These are phyloP conservation scores for Eucalyptus sp. DNA, from an alignment of 345 rosid genomes.

Conservation along the genomic window DNA sequence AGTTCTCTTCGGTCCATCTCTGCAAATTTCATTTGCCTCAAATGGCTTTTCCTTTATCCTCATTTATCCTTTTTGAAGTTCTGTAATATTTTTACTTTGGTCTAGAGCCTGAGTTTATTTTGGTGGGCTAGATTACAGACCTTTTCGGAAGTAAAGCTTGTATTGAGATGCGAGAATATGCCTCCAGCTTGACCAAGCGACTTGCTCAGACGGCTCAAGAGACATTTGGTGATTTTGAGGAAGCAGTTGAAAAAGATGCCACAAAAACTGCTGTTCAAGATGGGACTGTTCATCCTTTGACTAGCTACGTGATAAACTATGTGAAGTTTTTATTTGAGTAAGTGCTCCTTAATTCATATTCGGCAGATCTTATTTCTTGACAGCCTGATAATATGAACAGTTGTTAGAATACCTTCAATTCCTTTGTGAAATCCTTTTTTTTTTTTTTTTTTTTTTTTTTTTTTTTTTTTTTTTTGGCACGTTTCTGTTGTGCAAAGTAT, in stretches of 20 bases:
- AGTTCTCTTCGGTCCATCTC: not conserved
- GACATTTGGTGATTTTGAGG: constrained; percentile 93
- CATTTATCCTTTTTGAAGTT: not conserved
- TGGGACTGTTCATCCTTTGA: constrained; percentile 97
- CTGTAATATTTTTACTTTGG: not conserved
- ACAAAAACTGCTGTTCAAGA: constrained; percentile 94
- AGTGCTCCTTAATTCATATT: constrained; percentile 10
- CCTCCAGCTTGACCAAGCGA: constrained; percentile 58
- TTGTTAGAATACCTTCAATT: not conserved
- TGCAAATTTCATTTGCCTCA: not conserved
- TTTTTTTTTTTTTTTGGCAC: not conserved
- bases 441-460: not conserved
- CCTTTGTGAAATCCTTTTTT: not conserved
- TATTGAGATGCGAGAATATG: constrained; percentile 71
- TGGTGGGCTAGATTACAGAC: constrained; percentile 35
- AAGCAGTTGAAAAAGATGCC: constrained; percentile 94
- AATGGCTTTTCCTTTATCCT: not conserved
- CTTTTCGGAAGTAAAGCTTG: constrained; percentile 63
- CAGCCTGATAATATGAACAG: not conserved
- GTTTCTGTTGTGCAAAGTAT: not conserved
- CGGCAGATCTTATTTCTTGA: not conserved
- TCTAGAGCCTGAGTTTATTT: not conserved
- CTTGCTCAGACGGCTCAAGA: constrained; percentile 91
- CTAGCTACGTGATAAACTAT: constrained; percentile 94
- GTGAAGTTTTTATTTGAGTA: constrained; percentile 95